These are phyloP conservation scores for Penicillium sclerotigenum DNA, from an alignment of 2,329 filamentous ascomycete genomes.

Conservation along the genomic window DNA sequence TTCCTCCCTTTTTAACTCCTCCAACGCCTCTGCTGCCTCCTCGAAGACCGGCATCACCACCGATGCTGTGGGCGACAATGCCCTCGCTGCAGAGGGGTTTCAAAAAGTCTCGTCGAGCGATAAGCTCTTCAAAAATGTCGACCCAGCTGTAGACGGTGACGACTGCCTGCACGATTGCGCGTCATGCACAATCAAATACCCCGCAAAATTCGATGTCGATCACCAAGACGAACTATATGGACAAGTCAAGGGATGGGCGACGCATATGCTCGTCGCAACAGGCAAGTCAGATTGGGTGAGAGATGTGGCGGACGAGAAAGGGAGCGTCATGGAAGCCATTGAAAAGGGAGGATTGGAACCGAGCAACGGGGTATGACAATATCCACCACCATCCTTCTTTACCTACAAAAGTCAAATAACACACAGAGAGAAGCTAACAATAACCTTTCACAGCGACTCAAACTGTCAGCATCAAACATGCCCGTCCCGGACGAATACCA, in stretches of 20 bases:
- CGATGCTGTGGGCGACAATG: constrained; percentile 21
- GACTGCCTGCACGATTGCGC: constrained; percentile 87
- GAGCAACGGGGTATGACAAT: constrained; percentile 41
- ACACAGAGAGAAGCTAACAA: constrained; percentile 5
- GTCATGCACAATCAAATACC: constrained; percentile 74
- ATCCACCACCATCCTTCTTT: background rate
- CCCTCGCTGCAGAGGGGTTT: constrained; percentile 41
- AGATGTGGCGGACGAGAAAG: constrained; percentile 83
- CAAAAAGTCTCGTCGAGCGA: constrained; percentile 46
- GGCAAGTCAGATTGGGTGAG: constrained; percentile 93
- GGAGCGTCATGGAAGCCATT: constrained; percentile 77
- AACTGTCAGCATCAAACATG: constrained; percentile 90
- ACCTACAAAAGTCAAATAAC: background rate
- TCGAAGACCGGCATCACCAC: constrained; percentile 23
- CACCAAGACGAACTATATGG: constrained; percentile 78
- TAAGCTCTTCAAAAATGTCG: constrained; percentile 69
- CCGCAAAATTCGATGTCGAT: constrained; percentile 70
- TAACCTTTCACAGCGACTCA: constrained; percentile 60
- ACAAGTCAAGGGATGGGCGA: constrained; percentile 79
- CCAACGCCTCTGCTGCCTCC: constrained; percentile 25
- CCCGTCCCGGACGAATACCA: constrained; percentile 67
- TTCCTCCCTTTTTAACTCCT: constrained; percentile 32
- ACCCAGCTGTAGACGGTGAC: constrained; percentile 76
- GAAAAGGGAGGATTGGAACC: constrained; percentile 44
- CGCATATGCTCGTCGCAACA: constrained; percentile 89